Conservation (phyloP, 2,329 filamentous ascomycete species). For the Penicillium sp. region DNA sequence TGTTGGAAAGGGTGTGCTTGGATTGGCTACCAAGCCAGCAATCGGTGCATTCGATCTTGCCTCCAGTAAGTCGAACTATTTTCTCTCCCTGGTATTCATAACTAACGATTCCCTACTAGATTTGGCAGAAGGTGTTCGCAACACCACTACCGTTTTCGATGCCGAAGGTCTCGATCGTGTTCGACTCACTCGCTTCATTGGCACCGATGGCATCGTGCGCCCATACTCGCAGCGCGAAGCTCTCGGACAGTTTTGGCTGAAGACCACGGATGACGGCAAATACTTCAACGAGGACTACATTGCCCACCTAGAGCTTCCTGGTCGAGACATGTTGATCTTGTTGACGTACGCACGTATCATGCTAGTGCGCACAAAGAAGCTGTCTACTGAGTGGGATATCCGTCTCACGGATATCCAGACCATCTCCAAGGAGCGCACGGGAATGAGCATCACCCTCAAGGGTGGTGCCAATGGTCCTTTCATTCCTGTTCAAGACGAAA, state of each 20-base stretch:
- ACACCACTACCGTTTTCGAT: constrained; percentile 98
- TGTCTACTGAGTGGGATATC: constrained; percentile 93
- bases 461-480: constrained; percentile 93
- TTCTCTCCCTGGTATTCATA: not conserved
- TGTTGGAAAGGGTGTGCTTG: constrained; percentile 89
- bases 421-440: constrained; percentile 93
- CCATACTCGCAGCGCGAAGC: constrained; percentile 94
- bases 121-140: constrained; percentile 93
- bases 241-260: constrained; percentile 96
- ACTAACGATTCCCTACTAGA: constrained; percentile 41
- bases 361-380: constrained; percentile 79
- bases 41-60: constrained; percentile 96
- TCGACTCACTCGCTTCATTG: constrained; percentile 88
- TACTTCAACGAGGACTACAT: constrained; percentile 99
- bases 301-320: constrained; percentile 86
- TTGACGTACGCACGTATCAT: constrained; percentile 85
- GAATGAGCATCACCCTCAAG: constrained; percentile 81
- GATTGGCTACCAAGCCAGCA: constrained; percentile 93
- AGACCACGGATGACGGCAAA: constrained; percentile 94
- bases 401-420: constrained; percentile 94
- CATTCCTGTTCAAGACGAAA: constrained; percentile 88
- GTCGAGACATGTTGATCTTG: constrained; percentile 85
- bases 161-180: constrained; percentile 91
- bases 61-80: constrained; percentile 54
- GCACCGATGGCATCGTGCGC: constrained; percentile 86